These are phyloP conservation scores for Teratosphaeria pseudoeucalypti DNA, from an alignment of 2,329 filamentous ascomycete species.

Conservation along the genomic window DNA sequence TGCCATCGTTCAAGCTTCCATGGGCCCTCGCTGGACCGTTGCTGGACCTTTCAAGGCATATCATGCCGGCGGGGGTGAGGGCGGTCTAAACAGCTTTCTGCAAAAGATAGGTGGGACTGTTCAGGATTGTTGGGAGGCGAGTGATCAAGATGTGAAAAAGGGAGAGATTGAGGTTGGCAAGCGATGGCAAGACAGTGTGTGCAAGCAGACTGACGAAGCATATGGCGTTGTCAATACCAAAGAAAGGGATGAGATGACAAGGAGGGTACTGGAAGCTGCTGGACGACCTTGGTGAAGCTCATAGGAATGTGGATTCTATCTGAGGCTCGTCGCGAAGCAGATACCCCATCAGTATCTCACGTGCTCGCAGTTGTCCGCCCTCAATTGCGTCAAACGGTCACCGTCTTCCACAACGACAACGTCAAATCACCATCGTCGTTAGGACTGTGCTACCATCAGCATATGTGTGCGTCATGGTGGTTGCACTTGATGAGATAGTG, in stretches of 20 bases:
- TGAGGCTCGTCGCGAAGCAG: background rate
- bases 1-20: constrained; percentile 39
- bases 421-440: constrained; percentile 1
- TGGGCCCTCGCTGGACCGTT: constrained; percentile 47
- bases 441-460: constrained; percentile 4
- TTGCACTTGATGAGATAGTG: background rate
- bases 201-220: constrained; percentile 34
- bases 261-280: constrained; percentile 30
- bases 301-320: background rate
- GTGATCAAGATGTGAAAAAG: constrained; percentile 26
- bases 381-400: background rate
- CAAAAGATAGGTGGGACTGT: constrained; percentile 48
- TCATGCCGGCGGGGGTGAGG: constrained; percentile 46
- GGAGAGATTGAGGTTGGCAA: constrained; percentile 29
- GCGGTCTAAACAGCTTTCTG: constrained; percentile 44
- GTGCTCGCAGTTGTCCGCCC: background rate
- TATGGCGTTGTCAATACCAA: constrained; percentile 37
- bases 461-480: constrained; percentile 3
- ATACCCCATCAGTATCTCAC: background rate
- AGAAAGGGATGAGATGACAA: constrained; percentile 34
- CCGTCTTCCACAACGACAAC: background rate
- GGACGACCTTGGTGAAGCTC: constrained; percentile 3
- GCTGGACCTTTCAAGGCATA: constrained; percentile 50
- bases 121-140: constrained; percentile 43
- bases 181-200: constrained; percentile 38